Evolutionary conservation across 495 filamentous ascomycete genomes (phyloP), one percentile per base, ranked within the genome.

Genomic region (Schizothecium vesticola): DNA sequence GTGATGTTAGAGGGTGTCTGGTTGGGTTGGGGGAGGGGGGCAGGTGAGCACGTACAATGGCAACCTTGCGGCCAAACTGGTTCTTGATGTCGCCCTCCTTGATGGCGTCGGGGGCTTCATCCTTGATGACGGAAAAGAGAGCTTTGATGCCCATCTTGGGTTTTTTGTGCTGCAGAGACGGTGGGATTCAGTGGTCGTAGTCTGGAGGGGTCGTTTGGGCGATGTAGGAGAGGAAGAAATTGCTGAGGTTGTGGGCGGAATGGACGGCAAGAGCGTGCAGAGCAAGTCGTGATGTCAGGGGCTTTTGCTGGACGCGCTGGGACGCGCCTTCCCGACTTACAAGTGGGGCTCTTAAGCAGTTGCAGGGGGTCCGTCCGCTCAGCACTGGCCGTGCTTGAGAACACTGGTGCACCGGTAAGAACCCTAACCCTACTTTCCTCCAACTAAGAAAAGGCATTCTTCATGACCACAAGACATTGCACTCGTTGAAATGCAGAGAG

Each of bases 41-140:
- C n/a, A 19, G 25, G 43, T 23, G 43, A 26, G 19, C 28, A 85
- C 91, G 76, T 84, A 95, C 92, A 80, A 97, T 98, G 51, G 94
- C 94, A 69, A 98, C 92, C 79, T 97, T 99, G 71, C 95, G 89
- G 70, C 95, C 95, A 73, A 99, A 99, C 58, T 98, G 96, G 67
- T 92, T 94, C 80, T 98, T 99, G 81, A 99, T 98, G 70, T 99
- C 96, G 63, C 95, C 93, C 67, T 90, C 87, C 78, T 96, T 97
- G 83, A 97, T 86, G n/a, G 95, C 91, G 82, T 93, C 91, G 25
- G 94, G 92, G 66, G 91, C 90, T 79, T 97, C 90, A 69, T 98
- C 95, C 66, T 90, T 88, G 80, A 99, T 93, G 74, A 99, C 86
- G 69, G 89, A 86, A 79, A 88, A 93, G 31, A 97, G 89, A 59